Conservation (phyloP, 139 green algal species). For the Chlorella vulgaris region DNA sequence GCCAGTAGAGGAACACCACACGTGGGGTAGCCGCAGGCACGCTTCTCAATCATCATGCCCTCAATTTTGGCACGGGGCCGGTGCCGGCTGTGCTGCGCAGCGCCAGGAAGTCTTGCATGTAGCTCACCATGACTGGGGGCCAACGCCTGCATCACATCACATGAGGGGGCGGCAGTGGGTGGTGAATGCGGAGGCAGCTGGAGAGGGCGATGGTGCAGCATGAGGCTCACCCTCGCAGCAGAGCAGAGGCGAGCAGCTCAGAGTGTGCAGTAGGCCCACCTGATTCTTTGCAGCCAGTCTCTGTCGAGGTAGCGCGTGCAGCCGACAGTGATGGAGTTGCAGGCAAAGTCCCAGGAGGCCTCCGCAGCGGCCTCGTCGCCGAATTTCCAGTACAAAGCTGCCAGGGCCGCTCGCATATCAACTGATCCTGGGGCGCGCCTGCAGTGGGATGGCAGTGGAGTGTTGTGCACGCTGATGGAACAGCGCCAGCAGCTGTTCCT, state of each 20-base stretch:
- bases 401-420: slow-evolving; percentile 84
- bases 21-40: too few relatives aligned
- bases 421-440: slow-evolving; percentile 76
- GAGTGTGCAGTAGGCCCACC: too few relatives aligned
- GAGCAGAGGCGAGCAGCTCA: background rate
- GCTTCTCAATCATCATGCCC: too few relatives aligned
- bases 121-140: slow-evolving; percentile 73
- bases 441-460: background rate
- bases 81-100: slow-evolving; percentile 23
- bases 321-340: slow-evolving; percentile 69
- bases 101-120: slow-evolving; percentile 56
- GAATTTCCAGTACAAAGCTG: slow-evolving; percentile 75
- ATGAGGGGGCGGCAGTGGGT: background rate
- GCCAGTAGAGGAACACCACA: too few relatives aligned
- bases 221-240: background rate
- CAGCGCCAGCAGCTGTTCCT: too few relatives aligned
- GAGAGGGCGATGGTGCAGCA: background rate
- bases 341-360: slow-evolving; percentile 78
- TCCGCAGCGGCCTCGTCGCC: slow-evolving; percentile 67
- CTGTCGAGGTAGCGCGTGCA: slow-evolving; percentile 79
- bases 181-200: background rate
- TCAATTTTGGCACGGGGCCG: too few relatives aligned
- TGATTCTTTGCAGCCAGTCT: slow-evolving; percentile 77
- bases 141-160: slow-evolving; percentile 32
- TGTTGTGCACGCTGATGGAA: background rate